A percentile compares a stretch with the other conserved stretches of the same genome.
phyloP scores from a whole-genome alignment of 805 yeast species.

The Kuraishia capsulata region DNA sequence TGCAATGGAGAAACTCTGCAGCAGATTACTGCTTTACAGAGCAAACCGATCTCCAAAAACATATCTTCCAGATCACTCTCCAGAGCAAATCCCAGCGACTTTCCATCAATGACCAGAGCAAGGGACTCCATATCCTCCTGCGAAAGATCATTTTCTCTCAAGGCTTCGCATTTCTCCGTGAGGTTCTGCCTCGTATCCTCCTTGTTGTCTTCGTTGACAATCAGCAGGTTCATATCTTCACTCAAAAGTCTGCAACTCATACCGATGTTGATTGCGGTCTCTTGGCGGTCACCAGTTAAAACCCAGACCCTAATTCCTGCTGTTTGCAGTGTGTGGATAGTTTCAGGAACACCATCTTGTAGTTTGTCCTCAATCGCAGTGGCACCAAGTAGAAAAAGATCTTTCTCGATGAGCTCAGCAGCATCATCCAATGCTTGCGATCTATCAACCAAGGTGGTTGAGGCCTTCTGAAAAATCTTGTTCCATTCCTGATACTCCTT shows the following conservation, averaged over 20 bases:
- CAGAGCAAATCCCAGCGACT: slow-evolving; percentile 77
- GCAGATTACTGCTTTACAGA: slow-evolving; percentile 94
- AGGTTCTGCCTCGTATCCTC: slow-evolving; percentile 72
- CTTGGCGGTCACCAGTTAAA: slow-evolving; percentile 96
- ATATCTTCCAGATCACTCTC: slow-evolving; percentile 73
- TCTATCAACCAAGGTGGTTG: slow-evolving; percentile 73
- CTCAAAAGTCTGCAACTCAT: slow-evolving; percentile 92
- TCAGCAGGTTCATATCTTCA: slow-evolving; percentile 91
- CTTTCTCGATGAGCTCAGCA: slow-evolving; percentile 81
- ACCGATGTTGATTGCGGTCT: slow-evolving; percentile 96
- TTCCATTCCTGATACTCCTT: slow-evolving; percentile 74
- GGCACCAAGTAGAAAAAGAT: slow-evolving; percentile 80
- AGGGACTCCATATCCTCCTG: slow-evolving; percentile 65
- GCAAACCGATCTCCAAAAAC: slow-evolving; percentile 68
- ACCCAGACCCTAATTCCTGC: slow-evolving; percentile 99
- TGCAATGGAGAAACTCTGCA: slow-evolving; percentile 98
- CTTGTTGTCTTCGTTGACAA: slow-evolving; percentile 78
- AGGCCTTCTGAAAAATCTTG: slow-evolving; percentile 59
- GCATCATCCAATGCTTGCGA: slow-evolving; percentile 71
- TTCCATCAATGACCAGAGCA: slow-evolving; percentile 92
- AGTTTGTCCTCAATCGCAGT: slow-evolving; percentile 97
- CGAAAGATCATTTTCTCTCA: slow-evolving; percentile 56
- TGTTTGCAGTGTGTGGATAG: slow-evolving; percentile 87
- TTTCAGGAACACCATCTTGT: slow-evolving; percentile 98
- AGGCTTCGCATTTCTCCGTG: slow-evolving; percentile 65